Evolutionary conservation across 305 asterid genomes (phyloP).

Genomic region (Solanum hybrid): DNA sequence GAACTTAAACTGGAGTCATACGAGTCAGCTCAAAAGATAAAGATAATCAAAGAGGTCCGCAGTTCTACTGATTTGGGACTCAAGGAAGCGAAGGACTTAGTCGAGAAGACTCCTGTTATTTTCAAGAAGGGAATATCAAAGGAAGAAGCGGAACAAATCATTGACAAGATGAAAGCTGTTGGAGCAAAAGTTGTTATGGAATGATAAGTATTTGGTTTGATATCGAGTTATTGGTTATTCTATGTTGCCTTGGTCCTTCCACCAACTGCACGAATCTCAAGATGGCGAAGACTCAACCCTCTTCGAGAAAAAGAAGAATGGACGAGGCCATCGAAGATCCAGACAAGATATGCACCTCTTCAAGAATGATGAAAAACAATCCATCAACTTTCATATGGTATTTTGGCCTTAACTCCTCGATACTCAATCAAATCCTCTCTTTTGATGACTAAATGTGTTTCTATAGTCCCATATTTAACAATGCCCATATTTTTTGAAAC

Average conservation of each 20-base stretch:
- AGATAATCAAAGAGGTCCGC: constrained; percentile 59
- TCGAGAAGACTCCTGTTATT: constrained; percentile 58
- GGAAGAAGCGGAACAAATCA: constrained; percentile 59
- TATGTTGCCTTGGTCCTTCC: not conserved
- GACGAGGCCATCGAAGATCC: not conserved
- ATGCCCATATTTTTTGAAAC: not conserved
- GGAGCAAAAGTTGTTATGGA: constrained; percentile 74
- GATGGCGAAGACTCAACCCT: not conserved
- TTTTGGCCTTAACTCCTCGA: not conserved
- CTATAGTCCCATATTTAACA: not conserved
- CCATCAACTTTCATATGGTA: not conserved
- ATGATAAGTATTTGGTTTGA: constrained; percentile 10
- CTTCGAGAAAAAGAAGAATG: not conserved
- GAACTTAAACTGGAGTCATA: constrained; percentile 31
- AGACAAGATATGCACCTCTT: not conserved
- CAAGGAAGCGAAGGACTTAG: constrained; percentile 77
- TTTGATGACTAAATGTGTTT: not conserved
- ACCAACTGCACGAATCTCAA: not conserved
- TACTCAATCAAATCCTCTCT: not conserved
- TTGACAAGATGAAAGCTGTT: constrained; percentile 66
- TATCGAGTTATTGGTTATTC: not conserved
- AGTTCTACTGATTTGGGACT: constrained; percentile 64
- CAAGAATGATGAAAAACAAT: not conserved
- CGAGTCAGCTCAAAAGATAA: constrained; percentile 23
- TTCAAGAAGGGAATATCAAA: constrained; percentile 63